phyloP scores from a whole-genome alignment of 139 green algal genomes.

The Chlorella vulgaris region DNA sequence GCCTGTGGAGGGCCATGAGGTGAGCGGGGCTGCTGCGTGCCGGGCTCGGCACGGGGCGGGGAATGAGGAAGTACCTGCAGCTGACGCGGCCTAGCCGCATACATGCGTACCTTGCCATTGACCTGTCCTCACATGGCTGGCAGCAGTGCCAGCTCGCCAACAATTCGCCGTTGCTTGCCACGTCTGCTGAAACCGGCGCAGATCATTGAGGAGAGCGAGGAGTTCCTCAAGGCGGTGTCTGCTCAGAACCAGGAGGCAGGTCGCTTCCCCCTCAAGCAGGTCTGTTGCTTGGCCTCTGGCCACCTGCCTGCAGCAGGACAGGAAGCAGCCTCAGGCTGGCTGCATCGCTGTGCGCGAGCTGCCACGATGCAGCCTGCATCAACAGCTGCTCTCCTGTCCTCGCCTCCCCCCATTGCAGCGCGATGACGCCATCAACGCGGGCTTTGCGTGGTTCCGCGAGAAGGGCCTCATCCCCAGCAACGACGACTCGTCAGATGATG shows the following conservation, averaged over 20 bases:
- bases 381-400: no score
- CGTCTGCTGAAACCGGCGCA: background rate
- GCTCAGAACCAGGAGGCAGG: constrained; percentile 52
- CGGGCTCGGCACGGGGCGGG: background rate
- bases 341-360: no score
- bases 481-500: constrained; percentile 63
- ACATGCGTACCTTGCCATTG: no score
- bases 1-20: constrained; percentile 52
- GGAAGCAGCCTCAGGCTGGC: no score
- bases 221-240: constrained; percentile 59
- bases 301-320: background rate
- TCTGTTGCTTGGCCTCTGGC: background rate
- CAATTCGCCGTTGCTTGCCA: background rate
- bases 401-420: constrained; percentile 42
- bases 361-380: no score
- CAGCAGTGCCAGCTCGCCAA: background rate
- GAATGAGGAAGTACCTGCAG: no score
- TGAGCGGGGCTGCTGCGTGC: constrained; percentile 37
- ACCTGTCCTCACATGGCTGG: background rate
- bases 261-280: constrained; percentile 73
- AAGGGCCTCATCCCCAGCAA: constrained; percentile 72
- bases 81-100: no score
- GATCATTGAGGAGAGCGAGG: constrained; percentile 57
- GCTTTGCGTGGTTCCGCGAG: constrained; percentile 69
- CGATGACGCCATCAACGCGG: constrained; percentile 63